Percentiles rank a stretch among this genome's conserved stretches.
Conservation (phyloP, 148 eudicot genomes). For the Polygonum maritimum region DNA sequence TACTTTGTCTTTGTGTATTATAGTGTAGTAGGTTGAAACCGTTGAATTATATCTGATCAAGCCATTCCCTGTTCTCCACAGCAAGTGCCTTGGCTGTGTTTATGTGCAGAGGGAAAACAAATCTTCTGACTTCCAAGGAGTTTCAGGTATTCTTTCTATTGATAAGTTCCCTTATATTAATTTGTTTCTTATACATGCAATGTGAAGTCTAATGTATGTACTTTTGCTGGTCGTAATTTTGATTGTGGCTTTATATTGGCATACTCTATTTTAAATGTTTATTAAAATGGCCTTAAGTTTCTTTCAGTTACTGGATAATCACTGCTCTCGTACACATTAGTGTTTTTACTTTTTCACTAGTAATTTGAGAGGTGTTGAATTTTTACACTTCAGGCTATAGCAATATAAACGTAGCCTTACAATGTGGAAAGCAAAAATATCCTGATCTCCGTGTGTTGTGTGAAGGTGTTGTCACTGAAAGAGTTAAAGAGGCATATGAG, state of each 20-base stretch:
- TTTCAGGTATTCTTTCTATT: conserved; percentile 52
- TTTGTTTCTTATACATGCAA: background rate
- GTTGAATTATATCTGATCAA: background rate
- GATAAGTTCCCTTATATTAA: background rate
- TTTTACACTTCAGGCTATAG: background rate
- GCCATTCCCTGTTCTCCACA: conserved; percentile 21
- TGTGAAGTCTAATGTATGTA: background rate
- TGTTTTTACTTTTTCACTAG: background rate
- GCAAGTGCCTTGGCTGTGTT: conserved; percentile 98
- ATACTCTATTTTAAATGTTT: background rate
- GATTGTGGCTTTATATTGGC: background rate
- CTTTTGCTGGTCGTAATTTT: background rate
- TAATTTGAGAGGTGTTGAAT: background rate
- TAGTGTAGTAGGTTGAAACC: background rate
- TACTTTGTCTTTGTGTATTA: background rate
- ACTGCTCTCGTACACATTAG: background rate
- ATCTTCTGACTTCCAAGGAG: conserved; percentile 88
- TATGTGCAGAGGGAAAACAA: conserved; percentile 92
- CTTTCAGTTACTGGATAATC: background rate
- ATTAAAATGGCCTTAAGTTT: background rate
- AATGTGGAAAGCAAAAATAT: background rate
- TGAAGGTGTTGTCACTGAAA: conserved; percentile 77
- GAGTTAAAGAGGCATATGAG: conserved; percentile 77
- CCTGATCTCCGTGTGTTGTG: background rate
- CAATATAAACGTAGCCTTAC: background rate